Evolutionary conservation across 2,329 filamentous ascomycete genomes (phyloP).

Genomic region (Aspergillus sp.): DNA sequence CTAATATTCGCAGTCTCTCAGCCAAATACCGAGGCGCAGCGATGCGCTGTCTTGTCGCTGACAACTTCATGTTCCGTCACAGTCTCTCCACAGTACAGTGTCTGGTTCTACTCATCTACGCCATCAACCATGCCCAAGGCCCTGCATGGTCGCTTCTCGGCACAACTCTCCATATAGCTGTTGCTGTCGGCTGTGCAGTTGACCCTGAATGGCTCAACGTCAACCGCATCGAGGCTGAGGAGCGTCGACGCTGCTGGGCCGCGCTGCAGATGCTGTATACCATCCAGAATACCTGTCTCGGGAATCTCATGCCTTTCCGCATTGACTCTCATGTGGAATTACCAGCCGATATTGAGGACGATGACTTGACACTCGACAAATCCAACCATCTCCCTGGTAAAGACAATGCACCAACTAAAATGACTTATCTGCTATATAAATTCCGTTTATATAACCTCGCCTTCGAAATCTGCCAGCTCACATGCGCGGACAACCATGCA

Average conservation of each 20-base stretch:
- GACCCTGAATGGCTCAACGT: slow-evolving; percentile 29
- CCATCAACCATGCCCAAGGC: slow-evolving; percentile 28
- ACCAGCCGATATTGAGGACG: slow-evolving; percentile 22
- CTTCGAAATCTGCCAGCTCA: slow-evolving; percentile 22
- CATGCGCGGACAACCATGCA: slow-evolving; percentile 10
- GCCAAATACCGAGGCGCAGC: slow-evolving; percentile 26
- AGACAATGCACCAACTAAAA: slow-evolving; percentile 23
- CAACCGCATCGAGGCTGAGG: slow-evolving; percentile 23
- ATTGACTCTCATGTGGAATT: slow-evolving; percentile 20
- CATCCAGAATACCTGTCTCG: slow-evolving; percentile 31
- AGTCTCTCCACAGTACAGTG: slow-evolving; percentile 29
- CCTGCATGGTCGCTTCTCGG: slow-evolving; percentile 32
- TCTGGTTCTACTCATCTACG: slow-evolving; percentile 32
- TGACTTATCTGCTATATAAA: slow-evolving; percentile 31
- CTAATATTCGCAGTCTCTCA: slow-evolving; percentile 23
- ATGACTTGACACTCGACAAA: slow-evolving; percentile 8
- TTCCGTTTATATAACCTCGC: slow-evolving; percentile 29
- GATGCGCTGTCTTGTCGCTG: slow-evolving; percentile 32
- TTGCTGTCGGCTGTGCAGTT: slow-evolving; percentile 32
- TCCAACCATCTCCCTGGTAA: background rate
- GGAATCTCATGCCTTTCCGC: slow-evolving; percentile 24
- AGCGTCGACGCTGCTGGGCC: slow-evolving; percentile 31
- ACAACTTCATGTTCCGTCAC: slow-evolving; percentile 30
- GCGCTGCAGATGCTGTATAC: slow-evolving; percentile 35
- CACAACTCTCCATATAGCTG: slow-evolving; percentile 28